Evolutionary conservation across 2,329 filamentous ascomycete species (phyloP).

Genomic region (Biscogniauxia mediterranea): DNA sequence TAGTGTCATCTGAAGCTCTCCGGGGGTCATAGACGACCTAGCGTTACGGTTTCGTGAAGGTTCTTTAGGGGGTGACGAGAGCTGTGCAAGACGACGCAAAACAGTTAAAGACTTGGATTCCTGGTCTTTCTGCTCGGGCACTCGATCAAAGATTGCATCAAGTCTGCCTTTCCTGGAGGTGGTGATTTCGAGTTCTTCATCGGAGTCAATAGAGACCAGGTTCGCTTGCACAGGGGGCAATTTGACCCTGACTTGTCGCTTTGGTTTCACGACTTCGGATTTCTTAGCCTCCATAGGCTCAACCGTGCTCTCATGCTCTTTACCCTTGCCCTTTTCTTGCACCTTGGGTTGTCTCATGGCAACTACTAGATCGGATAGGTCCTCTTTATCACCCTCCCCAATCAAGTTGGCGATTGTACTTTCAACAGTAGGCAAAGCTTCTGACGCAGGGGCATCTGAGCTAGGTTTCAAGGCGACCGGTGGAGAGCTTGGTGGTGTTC

Average conservation of each 20-base stretch:
- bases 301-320: constrained; percentile 39
- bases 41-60: constrained; percentile 42
- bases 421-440: constrained; percentile 7
- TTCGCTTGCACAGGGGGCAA: constrained; percentile 43
- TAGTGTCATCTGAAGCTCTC: constrained; percentile 67
- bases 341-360: constrained; percentile 33
- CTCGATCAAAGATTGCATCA: constrained; percentile 66
- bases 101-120: constrained; percentile 63
- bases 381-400: constrained; percentile 30
- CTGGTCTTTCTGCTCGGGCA: constrained; percentile 61
- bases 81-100: constrained; percentile 71
- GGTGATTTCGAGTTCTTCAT: constrained; percentile 65
- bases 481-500: constrained; percentile 73
- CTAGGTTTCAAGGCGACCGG: constrained; percentile 38
- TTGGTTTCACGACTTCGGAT: constrained; percentile 27
- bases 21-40: constrained; percentile 61
- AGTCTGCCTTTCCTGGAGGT: constrained; percentile 49
- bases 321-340: constrained; percentile 60
- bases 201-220: constrained; percentile 44
- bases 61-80: constrained; percentile 60
- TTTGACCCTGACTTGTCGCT: constrained; percentile 51
- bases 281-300: constrained; percentile 30
- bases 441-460: constrained; percentile 4
- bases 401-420: constrained; percentile 1
- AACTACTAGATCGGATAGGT: constrained; percentile 40